Base-by-base conservation (phyloP, 768 basidiomycete genomes). In the Suillus tomentosus region DNA sequence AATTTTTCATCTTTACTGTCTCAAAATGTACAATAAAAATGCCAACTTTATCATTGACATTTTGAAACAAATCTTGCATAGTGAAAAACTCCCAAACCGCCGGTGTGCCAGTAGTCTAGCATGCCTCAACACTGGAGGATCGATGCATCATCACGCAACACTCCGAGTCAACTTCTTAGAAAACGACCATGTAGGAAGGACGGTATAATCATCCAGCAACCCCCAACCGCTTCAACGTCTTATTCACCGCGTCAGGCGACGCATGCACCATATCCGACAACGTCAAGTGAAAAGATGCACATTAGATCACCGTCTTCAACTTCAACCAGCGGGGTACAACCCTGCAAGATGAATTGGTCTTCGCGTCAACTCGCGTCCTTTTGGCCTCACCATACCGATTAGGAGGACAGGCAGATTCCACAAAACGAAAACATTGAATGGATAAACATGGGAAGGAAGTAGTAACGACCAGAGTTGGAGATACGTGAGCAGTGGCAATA, bases 151-250 rank as follows among this genome's bases (percentile, higher is more conserved):
- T 31, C 31, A 6, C 5, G 31, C 31, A 31, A 31, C 31, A 31
- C 31, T 31, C 31, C 31, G 31, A 31, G 31, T 31, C 31, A 31
- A 6, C 1, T 31, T 31, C 31, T 15, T 48, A 11, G 22, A 22
- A 14, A 50, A 24, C 11, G 45, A 45, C 45, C 19, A 48, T 8
- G n/a, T 11, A 13, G 47, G 22, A 7, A 50, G 3, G 13, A 50
- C 1, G 48, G 47, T 13, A 48, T 2, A 48, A 48, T 50, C 13
- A 87, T 2, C 87, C 86, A 9, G 82, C 87, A 27, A 8, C 19
- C 10, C 19, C 19, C n/a, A n/a, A 9, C 11, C 4, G 10, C 45
- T 47, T 10, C 45, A n/a, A 22, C 10, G 19, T n/a, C 31, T 31
- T 31, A 31, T 31, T 31, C 6, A 31, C 31, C 45, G 10, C 10